A percentile compares a stretch with the other conserved stretches of the same genome.
These are phyloP conservation scores for Elsinoe perseae DNA, from an alignment of 2,329 filamentous ascomycete species.

Conservation along the genomic window DNA sequence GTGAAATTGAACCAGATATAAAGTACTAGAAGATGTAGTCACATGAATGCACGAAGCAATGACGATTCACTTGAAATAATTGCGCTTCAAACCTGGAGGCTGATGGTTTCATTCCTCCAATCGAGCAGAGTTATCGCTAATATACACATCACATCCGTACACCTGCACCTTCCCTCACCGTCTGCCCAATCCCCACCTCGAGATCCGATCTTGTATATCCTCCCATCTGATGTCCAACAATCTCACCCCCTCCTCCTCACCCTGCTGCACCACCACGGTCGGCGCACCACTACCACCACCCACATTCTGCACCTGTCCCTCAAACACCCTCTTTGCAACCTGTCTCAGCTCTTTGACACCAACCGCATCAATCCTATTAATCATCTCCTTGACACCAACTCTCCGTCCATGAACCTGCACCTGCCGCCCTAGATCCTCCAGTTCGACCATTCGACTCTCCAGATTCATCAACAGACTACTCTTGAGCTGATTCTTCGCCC, in stretches of 20 bases:
- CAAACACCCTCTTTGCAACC: conserved; percentile 71
- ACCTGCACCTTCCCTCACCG: conserved; percentile 32
- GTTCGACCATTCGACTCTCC: conserved; percentile 91
- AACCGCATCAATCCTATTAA: conserved; percentile 70
- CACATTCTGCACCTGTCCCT: conserved; percentile 65
- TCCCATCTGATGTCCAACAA: conserved; percentile 70
- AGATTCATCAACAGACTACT: conserved; percentile 93
- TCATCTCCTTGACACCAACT: conserved; percentile 90
- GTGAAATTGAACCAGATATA: conserved; percentile 23
- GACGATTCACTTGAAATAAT: no score
- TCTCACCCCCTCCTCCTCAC: conserved; percentile 62
- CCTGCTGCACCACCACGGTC: conserved; percentile 91
- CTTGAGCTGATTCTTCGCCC: conserved; percentile 94
- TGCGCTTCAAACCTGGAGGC: no score
- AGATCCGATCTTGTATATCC: conserved; percentile 80
- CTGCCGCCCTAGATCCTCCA: conserved; percentile 89
- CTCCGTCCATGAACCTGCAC: conserved; percentile 95
- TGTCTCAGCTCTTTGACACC: conserved; percentile 72
- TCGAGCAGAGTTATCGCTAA: conserved; percentile 5
- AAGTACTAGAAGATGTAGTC: not conserved
- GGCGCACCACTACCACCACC: conserved; percentile 78
- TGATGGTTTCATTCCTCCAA: not conserved
- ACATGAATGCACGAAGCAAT: not conserved
- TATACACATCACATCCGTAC: not conserved
- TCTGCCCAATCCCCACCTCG: conserved; percentile 72